Evolutionary conservation across 2,329 filamentous ascomycete species (phyloP).

Genomic region (Tolypocladium guangdongense): DNA sequence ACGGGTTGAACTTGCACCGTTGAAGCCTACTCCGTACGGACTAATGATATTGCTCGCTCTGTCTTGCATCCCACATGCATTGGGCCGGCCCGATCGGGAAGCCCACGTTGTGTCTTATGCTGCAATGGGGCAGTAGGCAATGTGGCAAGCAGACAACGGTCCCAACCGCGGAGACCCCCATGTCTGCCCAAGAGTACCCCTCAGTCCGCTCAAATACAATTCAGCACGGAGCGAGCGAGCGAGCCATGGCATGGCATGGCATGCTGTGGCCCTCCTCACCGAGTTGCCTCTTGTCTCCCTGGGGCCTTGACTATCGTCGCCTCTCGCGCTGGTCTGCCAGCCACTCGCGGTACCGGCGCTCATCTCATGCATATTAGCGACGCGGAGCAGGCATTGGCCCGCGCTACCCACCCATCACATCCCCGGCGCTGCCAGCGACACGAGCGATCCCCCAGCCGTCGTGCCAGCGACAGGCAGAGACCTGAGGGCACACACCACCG

Average conservation of each 20-base stretch:
- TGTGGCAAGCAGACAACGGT: background rate
- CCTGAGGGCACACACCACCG: conserved; percentile 1
- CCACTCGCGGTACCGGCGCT: conserved; percentile 7
- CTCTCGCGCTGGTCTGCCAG: conserved; percentile 6
- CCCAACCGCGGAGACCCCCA: background rate
- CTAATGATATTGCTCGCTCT: background rate
- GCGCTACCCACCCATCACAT: conserved; percentile 6
- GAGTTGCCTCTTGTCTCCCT: conserved; percentile 26
- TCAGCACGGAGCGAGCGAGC: conserved; percentile 22
- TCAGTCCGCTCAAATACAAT: conserved; percentile 31
- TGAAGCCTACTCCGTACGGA: too few species aligned
- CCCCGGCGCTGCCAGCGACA: conserved; percentile 1
- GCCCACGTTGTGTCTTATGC: conserved; percentile 7
- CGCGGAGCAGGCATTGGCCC: conserved; percentile 11
- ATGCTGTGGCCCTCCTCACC: conserved; percentile 26
- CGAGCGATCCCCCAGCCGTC: background rate
- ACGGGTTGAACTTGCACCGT: background rate
- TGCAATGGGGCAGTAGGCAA: conserved; percentile 1
- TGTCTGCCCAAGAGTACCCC: conserved; percentile 18
- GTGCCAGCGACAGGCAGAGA: background rate
- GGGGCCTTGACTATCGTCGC: conserved; percentile 24
- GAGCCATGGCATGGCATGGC: conserved; percentile 7
- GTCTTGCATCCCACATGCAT: background rate
- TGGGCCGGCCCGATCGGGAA: conserved; percentile 8
- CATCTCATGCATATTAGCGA: conserved; percentile 12